Evolutionary conservation across 192 early-diverging fungal species (phyloP), one percentile per base, ranked within the genome.

Genomic region (Podochytrium sp.): DNA sequence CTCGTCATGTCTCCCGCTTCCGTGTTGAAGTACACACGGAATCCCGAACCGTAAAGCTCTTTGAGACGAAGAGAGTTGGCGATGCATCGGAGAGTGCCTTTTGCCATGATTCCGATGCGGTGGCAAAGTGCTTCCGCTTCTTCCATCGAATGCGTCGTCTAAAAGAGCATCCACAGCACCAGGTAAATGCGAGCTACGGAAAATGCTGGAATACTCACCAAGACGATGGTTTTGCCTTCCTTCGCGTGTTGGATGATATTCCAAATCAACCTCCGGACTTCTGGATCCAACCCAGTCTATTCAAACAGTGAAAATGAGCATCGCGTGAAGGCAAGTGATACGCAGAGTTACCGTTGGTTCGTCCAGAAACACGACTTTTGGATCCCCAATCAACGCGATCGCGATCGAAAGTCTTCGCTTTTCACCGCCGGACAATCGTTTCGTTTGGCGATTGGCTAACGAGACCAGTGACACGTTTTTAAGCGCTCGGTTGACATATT

Each of bases 61-160:
- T 93, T 93, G 33, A 93, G 81, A 30, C 90, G 80, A 16, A 90
- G 79, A 37, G 81, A 89, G 35, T 81, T 82, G 23, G 82, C 92
- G 3, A 91, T 72, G 72, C 91, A 92, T 33, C 91, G 80, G 38
- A 93, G 59, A 0, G 87, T 90, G 34, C 92, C 92, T 53, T 91
- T 90, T 23, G 90, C 88, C 87, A 92, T 92, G 65, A 94, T 94
- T 51, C 89, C 91, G 51, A 94, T 94, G 3, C 83, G 74, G 7
- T 89, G 78, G 72, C 92, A 94, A n/a, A 92, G 71, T 6, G 91
- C 87, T 69, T 94, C 92, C 47, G 92, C 92, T 79, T 94, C 92
- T 66, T 94, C 89, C 90, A 92, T 92, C 2, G 83, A 85, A 66
- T 92, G 90, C 5, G 90, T 91, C 5, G 90, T 93, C 73, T 85